Percentiles rank a stretch among this genome's conserved stretches.
Evolutionary conservation across 257 asterid species (phyloP).

Genomic region (Solanum etuberosum): DNA sequence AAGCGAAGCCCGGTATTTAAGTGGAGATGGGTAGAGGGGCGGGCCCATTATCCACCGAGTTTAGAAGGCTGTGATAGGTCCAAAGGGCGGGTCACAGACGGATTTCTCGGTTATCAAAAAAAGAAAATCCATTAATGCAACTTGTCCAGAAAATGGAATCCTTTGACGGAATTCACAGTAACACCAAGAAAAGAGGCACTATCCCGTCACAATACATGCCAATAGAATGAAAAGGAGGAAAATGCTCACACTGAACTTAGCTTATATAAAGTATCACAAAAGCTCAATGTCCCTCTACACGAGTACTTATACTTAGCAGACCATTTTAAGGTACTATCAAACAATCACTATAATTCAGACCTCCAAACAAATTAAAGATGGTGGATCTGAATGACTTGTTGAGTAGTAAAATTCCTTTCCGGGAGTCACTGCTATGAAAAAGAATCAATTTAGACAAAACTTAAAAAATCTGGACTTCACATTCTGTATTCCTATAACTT

Average conservation of each 20-base stretch:
- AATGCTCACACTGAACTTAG: background rate
- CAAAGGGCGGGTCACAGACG: too few species aligned
- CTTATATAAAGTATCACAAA: background rate
- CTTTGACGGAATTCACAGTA: background rate
- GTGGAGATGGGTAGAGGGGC: too few species aligned
- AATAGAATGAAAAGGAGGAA: background rate
- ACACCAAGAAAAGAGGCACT: background rate
- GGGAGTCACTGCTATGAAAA: background rate
- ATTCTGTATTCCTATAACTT: background rate
- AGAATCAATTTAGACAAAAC: background rate
- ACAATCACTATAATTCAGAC: background rate
- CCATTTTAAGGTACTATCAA: background rate
- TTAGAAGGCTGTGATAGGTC: too few species aligned
- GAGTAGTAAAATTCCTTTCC: background rate
- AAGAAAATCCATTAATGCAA: background rate
- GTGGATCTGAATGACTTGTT: background rate
- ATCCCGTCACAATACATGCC: background rate
- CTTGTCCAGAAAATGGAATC: background rate
- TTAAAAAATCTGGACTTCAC: background rate
- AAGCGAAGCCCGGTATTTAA: too few species aligned
- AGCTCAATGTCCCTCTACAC: background rate
- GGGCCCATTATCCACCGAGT: too few species aligned
- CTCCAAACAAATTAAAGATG: background rate
- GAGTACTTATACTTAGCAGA: background rate
- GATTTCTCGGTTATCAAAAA: too few species aligned